Evolutionary conservation across 192 early-diverging fungal genomes (phyloP).

Genomic region (Funneliformis mosseae): DNA sequence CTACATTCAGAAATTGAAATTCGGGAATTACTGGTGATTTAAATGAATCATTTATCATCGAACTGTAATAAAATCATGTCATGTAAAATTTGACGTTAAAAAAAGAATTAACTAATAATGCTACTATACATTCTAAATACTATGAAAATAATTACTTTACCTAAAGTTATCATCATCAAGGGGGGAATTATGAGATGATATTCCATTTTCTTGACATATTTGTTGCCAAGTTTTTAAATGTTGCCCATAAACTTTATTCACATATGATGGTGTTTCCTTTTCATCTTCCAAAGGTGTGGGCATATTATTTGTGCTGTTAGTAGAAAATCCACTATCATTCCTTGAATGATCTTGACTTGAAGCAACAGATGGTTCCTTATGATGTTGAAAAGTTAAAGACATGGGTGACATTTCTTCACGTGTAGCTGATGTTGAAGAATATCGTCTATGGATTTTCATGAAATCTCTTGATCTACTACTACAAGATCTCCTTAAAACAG

Average conservation of each 20-base stretch:
- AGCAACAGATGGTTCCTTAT: neutral
- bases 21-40: neutral
- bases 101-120: neutral
- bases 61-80: neutral
- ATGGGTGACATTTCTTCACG: neutral
- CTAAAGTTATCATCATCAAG: neutral
- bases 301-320: neutral
- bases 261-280: neutral
- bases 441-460: constrained; percentile 16
- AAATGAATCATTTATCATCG: neutral
- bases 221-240: neutral
- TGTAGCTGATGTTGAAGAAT: neutral
- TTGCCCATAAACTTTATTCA: neutral
- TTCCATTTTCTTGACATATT: neutral
- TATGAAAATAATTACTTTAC: neutral
- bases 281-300: neutral
- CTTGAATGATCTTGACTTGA: neutral
- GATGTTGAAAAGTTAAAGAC: neutral
- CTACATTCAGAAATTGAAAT: neutral
- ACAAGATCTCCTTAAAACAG: neutral
- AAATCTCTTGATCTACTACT: constrained; percentile 11
- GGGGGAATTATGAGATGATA: neutral
- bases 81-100: neutral
- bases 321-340: neutral
- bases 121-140: neutral